phyloP scores from a whole-genome alignment of 495 filamentous ascomycete species.

The Neurospora terricola region DNA sequence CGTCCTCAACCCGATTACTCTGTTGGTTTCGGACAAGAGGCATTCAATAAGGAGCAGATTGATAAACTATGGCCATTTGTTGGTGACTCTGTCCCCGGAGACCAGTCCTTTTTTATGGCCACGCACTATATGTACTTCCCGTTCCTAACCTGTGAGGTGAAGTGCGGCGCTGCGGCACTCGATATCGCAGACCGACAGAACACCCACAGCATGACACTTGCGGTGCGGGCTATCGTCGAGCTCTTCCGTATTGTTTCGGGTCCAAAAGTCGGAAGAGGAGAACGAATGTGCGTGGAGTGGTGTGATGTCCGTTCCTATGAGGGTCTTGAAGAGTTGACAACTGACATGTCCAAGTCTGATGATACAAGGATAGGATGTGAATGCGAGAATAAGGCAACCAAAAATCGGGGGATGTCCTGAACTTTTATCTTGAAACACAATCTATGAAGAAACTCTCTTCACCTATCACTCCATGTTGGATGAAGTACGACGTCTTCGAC shows the following conservation, averaged over 20 bases:
- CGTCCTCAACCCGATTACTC: constrained; percentile 30
- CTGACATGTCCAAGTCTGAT: too few species aligned
- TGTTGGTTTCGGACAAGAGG: constrained; percentile 30
- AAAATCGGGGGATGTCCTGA: too few species aligned
- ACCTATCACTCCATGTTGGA: too few species aligned
- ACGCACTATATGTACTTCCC: constrained; percentile 23
- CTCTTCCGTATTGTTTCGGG: constrained; percentile 23
- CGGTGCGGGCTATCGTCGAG: constrained; percentile 26
- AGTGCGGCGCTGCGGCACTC: constrained; percentile 27
- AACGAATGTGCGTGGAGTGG: too few species aligned
- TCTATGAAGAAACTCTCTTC: too few species aligned
- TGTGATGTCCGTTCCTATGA: too few species aligned
- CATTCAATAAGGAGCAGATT: constrained; percentile 33
- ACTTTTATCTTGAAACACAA: too few species aligned
- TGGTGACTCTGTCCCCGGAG: constrained; percentile 7
- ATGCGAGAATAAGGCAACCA: too few species aligned
- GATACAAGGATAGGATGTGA: too few species aligned
- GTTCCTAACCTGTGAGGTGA: constrained; percentile 15
- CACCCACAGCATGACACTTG: constrained; percentile 26
- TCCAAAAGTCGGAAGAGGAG: too few species aligned
- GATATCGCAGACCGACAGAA: constrained; percentile 13
- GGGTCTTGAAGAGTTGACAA: too few species aligned
- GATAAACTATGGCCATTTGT: constrained; percentile 29
- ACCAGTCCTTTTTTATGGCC: constrained; percentile 8
- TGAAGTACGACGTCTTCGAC: too few species aligned